These are phyloP conservation scores for Prunus dulcis DNA, from an alignment of 306 rosid genomes.

Conservation along the genomic window DNA sequence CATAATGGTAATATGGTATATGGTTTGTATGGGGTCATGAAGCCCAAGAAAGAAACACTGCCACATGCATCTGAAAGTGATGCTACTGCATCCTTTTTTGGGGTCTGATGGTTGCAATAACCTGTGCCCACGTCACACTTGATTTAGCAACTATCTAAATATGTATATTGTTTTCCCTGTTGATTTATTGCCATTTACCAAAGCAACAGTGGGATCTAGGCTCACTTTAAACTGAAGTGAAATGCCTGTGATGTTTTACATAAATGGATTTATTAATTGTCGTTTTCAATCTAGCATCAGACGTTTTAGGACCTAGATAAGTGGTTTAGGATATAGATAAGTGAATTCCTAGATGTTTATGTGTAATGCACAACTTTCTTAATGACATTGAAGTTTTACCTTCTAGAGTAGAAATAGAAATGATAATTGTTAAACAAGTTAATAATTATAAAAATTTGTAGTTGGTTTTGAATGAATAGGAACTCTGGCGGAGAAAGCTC, in stretches of 20 bases:
- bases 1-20: neutral
- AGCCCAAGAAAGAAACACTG: neutral
- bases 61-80: neutral
- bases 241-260: neutral
- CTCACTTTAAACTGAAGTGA: neutral
- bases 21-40: neutral
- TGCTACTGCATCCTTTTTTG: neutral
- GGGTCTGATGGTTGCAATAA: neutral
- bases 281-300: neutral
- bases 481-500: conserved; percentile 96
- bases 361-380: neutral
- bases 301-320: neutral
- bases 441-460: neutral
- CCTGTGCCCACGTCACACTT: neutral
- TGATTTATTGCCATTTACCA: neutral
- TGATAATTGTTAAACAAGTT: neutral
- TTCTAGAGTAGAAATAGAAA: neutral
- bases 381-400: neutral
- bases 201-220: neutral
- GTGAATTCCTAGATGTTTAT: neutral
- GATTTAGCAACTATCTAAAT: neutral
- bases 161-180: neutral
- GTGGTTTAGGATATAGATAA: neutral
- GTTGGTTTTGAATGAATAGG: conserved; percentile 44
- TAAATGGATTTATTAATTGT: neutral